Percentiles rank a stretch among this genome's conserved stretches.
These are phyloP conservation scores for Wickerhamomyces bovis DNA, from an alignment of 805 yeast genomes.

Conservation along the genomic window DNA sequence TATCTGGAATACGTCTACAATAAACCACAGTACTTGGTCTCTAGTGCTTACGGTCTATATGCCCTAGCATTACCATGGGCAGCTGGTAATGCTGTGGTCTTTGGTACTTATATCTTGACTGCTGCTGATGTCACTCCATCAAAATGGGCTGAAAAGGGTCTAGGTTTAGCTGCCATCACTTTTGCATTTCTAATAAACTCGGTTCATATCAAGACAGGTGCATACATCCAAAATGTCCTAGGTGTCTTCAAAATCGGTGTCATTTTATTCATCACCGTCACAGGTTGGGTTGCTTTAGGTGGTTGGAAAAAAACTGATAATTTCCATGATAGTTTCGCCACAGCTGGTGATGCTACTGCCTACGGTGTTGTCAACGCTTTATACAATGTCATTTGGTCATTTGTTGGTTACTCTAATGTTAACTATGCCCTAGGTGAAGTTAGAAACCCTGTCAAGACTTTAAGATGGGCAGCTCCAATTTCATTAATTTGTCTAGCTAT, in stretches of 20 bases:
- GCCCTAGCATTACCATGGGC: conserved; percentile 81
- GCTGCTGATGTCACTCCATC: conserved; percentile 67
- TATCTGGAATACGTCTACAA: conserved; percentile 67
- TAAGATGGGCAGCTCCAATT: conserved; percentile 68
- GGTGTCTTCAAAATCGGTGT: conserved; percentile 74
- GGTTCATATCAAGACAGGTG: conserved; percentile 56
- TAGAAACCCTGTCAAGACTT: conserved; percentile 63
- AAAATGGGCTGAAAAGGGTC: conserved; percentile 72
- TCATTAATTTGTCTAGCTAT: conserved; percentile 57
- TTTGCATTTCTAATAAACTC: conserved; percentile 64
- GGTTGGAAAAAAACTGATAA: conserved; percentile 63
- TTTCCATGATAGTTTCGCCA: conserved; percentile 53
- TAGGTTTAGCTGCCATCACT: conserved; percentile 69
- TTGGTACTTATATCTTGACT: conserved; percentile 68
- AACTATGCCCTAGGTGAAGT: conserved; percentile 80
- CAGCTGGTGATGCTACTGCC: conserved; percentile 48
- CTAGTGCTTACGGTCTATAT: conserved; percentile 62
- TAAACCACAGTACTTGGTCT: conserved; percentile 63
- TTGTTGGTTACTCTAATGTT: conserved; percentile 76
- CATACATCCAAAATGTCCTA: conserved; percentile 55
- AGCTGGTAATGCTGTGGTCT: conserved; percentile 74
- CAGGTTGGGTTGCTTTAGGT: conserved; percentile 81
- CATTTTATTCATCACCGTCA: conserved; percentile 59
- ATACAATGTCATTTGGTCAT: conserved; percentile 81
- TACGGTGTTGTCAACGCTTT: conserved; percentile 69